Evolutionary conservation across 1,284 basidiomycete genomes (phyloP).

Genomic region (Cystobasidiaceae sp.): DNA sequence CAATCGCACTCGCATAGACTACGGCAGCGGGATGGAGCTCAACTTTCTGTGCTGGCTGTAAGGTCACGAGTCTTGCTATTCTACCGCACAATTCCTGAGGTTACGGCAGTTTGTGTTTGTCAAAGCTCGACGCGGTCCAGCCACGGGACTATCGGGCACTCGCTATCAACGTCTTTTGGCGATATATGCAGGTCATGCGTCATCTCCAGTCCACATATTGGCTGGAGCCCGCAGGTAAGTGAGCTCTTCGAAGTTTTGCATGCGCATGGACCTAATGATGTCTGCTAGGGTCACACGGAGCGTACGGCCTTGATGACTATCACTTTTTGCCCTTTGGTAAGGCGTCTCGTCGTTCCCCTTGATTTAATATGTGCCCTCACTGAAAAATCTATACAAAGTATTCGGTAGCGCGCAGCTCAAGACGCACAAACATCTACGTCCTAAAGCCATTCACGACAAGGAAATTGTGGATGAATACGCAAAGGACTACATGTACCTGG

Average conservation of each 20-base stretch:
- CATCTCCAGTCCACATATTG: constrained; percentile 88
- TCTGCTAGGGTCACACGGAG: constrained; percentile 69
- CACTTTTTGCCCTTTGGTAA: constrained; percentile 84
- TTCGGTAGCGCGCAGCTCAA: constrained; percentile 42
- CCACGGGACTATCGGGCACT: constrained; percentile 68
- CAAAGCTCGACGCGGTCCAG: constrained; percentile 63
- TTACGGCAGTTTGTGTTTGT: constrained; percentile 65
- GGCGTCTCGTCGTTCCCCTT: neutral
- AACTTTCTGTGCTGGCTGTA: constrained; percentile 97
- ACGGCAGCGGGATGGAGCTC: constrained; percentile 98
- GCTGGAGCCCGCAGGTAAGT: constrained; percentile 83
- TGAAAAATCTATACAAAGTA: constrained; percentile 27
- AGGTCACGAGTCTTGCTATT: constrained; percentile 45
- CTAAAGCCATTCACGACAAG: constrained; percentile 84
- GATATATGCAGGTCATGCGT: constrained; percentile 86
- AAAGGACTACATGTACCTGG: constrained; percentile 93
- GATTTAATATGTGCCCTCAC: neutral
- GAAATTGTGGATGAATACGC: constrained; percentile 92
- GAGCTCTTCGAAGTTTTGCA: neutral
- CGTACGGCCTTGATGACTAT: constrained; percentile 98
- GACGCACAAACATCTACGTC: constrained; percentile 75
- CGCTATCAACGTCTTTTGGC: constrained; percentile 88
- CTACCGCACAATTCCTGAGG: neutral
- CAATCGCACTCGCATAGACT: constrained; percentile 86
- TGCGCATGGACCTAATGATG: neutral